Evolutionary conservation across 2,329 filamentous ascomycete species (phyloP), one percentile per base, ranked within the genome.

Genomic region (Fusarium sp.): DNA sequence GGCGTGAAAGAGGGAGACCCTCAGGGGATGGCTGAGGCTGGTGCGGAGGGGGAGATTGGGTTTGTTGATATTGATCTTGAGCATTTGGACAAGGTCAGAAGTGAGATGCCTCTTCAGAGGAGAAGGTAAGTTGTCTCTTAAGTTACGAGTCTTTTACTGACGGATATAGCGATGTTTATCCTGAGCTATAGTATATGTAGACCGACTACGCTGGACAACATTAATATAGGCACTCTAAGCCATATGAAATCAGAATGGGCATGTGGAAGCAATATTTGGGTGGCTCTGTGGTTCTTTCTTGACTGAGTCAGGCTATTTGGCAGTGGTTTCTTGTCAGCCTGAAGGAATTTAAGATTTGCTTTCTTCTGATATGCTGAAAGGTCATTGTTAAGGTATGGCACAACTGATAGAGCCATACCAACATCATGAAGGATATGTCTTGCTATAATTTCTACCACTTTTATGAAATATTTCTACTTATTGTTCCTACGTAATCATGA

Each of bases 11-110:
- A 84, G 44, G 80, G 67, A 63, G 58, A 70, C 12, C 61, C 64
- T 4, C 68, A 74, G 58, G 73, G 73, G 11, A 70, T 61, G 15
- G 70, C 73, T 3, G 74, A 76, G 61, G 83, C 85, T n/a, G 80
- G 80, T 4, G 79, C 80, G 13, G 76, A 80, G 5, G 80, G 84
- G 18, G 82, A 86, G 71, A 79, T 90, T 65, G 88, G 86, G 12
- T 82, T 89, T 30, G 86, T 88, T 1, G 85, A 89, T 45, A 83
- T 90, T 48, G 86, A 90, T 67, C 66, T 86, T 33, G 83, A 73
- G 5, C 74, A 84, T 62, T 78, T 85, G 80, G 82, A 82, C 69
- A 81, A 80, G 65, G 82, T 90, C 8, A 81, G 88, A 75, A 79
- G 78, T 60, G 82, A 83, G 78, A 87, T 89, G 85, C 87, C 87